Conservation (phyloP, 768 basidiomycete genomes). For the Boletus rubescentipes region DNA sequence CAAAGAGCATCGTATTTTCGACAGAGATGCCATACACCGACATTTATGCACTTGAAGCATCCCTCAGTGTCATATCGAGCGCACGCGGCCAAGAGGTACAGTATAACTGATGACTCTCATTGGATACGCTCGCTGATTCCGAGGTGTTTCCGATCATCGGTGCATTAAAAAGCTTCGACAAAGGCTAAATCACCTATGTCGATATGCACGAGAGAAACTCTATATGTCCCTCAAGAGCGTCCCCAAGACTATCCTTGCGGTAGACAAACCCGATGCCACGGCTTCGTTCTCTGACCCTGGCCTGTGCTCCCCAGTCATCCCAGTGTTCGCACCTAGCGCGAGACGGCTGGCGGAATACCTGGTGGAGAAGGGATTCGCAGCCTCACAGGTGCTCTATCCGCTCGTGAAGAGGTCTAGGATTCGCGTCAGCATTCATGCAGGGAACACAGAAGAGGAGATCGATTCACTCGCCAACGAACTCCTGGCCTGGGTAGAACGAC, state of each 20-base stretch:
- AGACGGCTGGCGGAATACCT: slow-evolving; percentile 7
- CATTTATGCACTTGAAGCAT: slow-evolving; percentile 35
- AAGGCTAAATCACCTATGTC: not conserved
- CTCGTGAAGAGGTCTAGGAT: slow-evolving; percentile 10
- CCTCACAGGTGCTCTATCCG: slow-evolving; percentile 6
- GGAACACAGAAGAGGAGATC: slow-evolving; percentile 22
- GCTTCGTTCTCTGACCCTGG: not conserved
- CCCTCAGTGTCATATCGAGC: slow-evolving; percentile 36
- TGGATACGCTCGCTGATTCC: not conserved
- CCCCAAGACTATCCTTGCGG: slow-evolving; percentile 5
- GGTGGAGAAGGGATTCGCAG: slow-evolving; percentile 16
- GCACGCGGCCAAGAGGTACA: slow-evolving; percentile 19
- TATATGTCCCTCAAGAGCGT: slow-evolving; percentile 1
- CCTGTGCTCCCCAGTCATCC: slow-evolving; percentile 20
- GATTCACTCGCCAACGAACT: slow-evolving; percentile 10
- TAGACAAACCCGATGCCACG: not conserved
- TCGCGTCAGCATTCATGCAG: slow-evolving; percentile 19
- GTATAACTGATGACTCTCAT: not conserved
- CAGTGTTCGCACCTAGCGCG: slow-evolving; percentile 12
- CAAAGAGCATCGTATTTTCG: slow-evolving; percentile 21
- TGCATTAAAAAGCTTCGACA: slow-evolving; percentile 18
- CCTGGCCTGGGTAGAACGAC: slow-evolving; percentile 12
- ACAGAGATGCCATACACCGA: slow-evolving; percentile 22
- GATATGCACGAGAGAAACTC: slow-evolving; percentile 15
- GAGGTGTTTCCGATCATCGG: not conserved